These are phyloP conservation scores for Daldinia bambusicola DNA, from an alignment of 495 filamentous ascomycete genomes.

Conservation along the genomic window DNA sequence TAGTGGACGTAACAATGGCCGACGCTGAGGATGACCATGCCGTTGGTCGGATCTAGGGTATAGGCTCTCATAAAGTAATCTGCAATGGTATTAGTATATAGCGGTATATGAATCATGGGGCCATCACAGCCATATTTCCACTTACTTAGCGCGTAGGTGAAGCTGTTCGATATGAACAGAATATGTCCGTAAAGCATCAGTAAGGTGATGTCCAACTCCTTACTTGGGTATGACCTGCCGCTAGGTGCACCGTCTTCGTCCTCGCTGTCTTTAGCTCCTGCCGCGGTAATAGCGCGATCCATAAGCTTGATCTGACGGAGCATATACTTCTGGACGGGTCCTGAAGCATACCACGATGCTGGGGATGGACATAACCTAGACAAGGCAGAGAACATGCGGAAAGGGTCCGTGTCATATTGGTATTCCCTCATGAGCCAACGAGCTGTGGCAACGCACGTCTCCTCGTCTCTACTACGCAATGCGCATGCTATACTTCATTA, in stretches of 20 bases:
- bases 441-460: constrained; percentile 71
- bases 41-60: constrained; percentile 78
- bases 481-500: constrained; percentile 72
- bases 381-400: constrained; percentile 79
- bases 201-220: constrained; percentile 66
- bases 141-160: constrained; percentile 79
- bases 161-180: constrained; percentile 78
- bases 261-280: constrained; percentile 32
- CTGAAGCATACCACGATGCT: constrained; percentile 67
- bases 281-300: constrained; percentile 62
- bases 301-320: constrained; percentile 90
- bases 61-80: constrained; percentile 91
- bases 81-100: constrained; percentile 34
- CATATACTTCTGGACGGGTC: constrained; percentile 83
- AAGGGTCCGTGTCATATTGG: constrained; percentile 84
- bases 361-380: constrained; percentile 71
- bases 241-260: constrained; percentile 43
- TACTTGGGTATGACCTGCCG: constrained; percentile 45
- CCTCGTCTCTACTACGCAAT: constrained; percentile 79
- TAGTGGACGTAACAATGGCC: constrained; percentile 84
- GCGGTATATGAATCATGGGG: not conserved
- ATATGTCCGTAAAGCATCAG: constrained; percentile 91
- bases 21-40: constrained; percentile 76
- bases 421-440: constrained; percentile 90
- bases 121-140: constrained; percentile 2